Base-by-base conservation (phyloP, 1,284 basidiomycete species). In the Naganishia cerealis region DNA sequence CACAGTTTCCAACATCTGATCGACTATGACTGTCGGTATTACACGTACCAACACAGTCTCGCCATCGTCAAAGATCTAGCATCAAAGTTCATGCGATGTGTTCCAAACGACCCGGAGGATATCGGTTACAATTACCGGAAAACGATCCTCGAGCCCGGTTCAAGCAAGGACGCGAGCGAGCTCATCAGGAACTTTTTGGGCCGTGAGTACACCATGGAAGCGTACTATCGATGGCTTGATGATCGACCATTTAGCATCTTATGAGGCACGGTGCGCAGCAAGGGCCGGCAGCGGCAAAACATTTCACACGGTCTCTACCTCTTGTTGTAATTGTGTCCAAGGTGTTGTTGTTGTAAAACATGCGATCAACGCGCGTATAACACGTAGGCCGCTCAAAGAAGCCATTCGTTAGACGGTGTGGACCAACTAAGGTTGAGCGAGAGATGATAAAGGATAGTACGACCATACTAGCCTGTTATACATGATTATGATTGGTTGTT, bases 401-500 rank as follows among this genome's bases (percentile, higher is more conserved):
- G 29, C 6, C 6, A 33, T 33, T 6, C 29, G 6, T 33, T 33
- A 33, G 29, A 33, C 29, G 29, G 29, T 33, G 29, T n/a, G 29
- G 2, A 33, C 29, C 29, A 33, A 33, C 29, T 33, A 33, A 33
- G 29, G 29, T 3, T 33, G 29, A 33, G 29, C 6, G 29, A 33
- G 29, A 33, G 29, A 33, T 33, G 29, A 33, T 33, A 6, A 33
- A 33, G 29, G 29, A 33, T 33, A 33, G 29, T 33, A 33, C 29
- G 29, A 33, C 29, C 29, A 33, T 33, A 33, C 29, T 33, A 33
- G 29, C 29, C 3, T 33, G 29, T 33, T 33, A 33, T 33, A 33
- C 29, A 33, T 33, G 29, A 33, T 33, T 58, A 67, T 39, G 58
- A 42, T 21, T 66, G 65, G 56, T 67, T 68, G 18, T 33, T 65